Base-by-base conservation (phyloP, 768 basidiomycete genomes). In the Rhodotorula paludigena region DNA sequence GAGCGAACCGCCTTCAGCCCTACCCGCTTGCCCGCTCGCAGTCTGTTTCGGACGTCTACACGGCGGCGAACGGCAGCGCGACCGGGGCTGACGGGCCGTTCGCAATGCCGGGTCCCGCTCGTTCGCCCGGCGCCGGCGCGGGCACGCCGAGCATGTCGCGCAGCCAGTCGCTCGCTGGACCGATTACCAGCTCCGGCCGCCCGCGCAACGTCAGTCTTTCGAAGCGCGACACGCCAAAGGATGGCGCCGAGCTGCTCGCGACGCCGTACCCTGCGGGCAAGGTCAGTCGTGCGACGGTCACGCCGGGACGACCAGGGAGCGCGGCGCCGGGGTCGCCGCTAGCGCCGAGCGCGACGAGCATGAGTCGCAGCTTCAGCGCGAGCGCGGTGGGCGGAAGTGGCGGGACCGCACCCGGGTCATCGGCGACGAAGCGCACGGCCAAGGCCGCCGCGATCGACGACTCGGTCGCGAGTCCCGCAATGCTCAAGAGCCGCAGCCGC, bases 401-500 rank as follows among this genome's bases (percentile, higher is more conserved):
- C 39, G 55, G 36, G 25, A 8, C 6, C 45, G 56, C 15, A 5
- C 25, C 15, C 16, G n/a, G 16, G n/a, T 49, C 58, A 38, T 6
- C 48, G 47, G 20, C 38, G 38, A 52, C 33, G 49, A 60, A 60
- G 49, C 12, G n/a, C n/a, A n/a, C n/a, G n/a, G n/a, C n/a, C n/a
- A n/a, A 5, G 57, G 25, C 47, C 25, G 6, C 59, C 25, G 41
- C 47, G 41, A 63, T 68, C 36, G 66, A 68, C 42, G 66, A 68
- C 28, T 51, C 66, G 56, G 66, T 68, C 42, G 66, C 66, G 39
- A 57, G 56, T 32, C 68, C 68, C 12, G 68, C 68, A 16, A 69
- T 69, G 68, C 64, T 69, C 60, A 65, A 65, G 56, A 61, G 59
- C 36, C 53, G 68, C 44, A 69, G 68, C 18, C 53, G 60, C 18